Evolutionary conservation across 148 eudicot genomes (phyloP).

Genomic region (Vaccinium myrtillus): DNA sequence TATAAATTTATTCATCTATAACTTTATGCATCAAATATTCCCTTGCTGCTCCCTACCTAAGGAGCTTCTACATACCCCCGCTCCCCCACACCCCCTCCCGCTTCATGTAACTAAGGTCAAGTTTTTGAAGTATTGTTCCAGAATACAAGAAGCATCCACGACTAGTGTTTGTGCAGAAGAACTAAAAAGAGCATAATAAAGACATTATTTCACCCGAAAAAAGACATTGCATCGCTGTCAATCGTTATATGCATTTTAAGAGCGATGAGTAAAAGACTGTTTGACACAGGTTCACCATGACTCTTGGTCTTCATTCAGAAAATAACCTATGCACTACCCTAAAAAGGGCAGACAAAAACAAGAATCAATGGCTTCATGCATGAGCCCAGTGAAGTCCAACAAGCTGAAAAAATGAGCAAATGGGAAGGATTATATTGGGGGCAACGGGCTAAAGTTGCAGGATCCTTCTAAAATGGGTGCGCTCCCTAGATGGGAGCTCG

Average conservation of each 20-base stretch:
- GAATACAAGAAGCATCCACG: not conserved
- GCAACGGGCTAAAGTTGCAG: not conserved
- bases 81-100: no score
- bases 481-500: no score
- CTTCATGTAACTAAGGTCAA: no score
- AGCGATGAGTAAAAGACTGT: not conserved
- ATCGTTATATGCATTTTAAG: not conserved
- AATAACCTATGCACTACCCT: not conserved
- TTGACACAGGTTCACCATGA: not conserved
- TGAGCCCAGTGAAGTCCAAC: not conserved
- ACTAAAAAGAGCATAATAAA: not conserved
- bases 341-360: not conserved
- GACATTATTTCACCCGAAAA: not conserved
- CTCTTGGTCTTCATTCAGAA: not conserved
- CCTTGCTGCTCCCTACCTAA: no score
- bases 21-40: no score
- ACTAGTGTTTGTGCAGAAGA: not conserved
- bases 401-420: not conserved
- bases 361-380: conserved; percentile 1
- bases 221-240: not conserved
- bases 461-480: no score
- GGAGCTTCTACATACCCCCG: no score
- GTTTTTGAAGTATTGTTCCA: not conserved
- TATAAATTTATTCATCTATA: no score
- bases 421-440: not conserved